Conservation (phyloP, 2,329 filamentous ascomycete species). For the Calonectria pseudoturangicola region DNA sequence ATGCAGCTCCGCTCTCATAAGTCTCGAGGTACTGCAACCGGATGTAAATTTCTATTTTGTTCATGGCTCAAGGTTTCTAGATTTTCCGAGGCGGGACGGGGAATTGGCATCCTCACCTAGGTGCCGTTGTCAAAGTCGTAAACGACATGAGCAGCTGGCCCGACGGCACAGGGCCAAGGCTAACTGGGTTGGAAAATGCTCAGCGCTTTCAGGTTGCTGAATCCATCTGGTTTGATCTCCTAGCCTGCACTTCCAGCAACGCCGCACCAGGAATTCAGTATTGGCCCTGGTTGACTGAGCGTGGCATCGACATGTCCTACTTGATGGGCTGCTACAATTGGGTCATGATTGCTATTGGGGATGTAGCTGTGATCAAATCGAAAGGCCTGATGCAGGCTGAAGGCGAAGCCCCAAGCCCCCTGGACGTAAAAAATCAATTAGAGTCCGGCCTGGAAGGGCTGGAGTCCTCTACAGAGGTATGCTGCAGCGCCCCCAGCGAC, state of each 20-base stretch:
- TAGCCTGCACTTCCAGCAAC: slow-evolving; percentile 40
- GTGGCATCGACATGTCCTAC: slow-evolving; percentile 42
- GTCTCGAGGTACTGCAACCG: slow-evolving; percentile 48
- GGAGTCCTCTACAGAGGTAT: neutral
- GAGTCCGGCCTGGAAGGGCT: neutral
- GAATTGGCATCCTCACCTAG: slow-evolving; percentile 49
- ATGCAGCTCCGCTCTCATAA: slow-evolving; percentile 52
- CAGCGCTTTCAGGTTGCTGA: slow-evolving; percentile 45
- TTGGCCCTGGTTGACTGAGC: slow-evolving; percentile 35
- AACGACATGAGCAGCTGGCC: slow-evolving; percentile 30
- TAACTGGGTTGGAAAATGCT: slow-evolving; percentile 11
- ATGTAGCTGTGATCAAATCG: slow-evolving; percentile 31
- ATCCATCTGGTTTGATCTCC: slow-evolving; percentile 49
- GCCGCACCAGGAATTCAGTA: slow-evolving; percentile 32
- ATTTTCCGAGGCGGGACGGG: slow-evolving; percentile 46
- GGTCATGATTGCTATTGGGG: slow-evolving; percentile 47
- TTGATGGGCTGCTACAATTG: slow-evolving; percentile 50
- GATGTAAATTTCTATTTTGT: neutral
- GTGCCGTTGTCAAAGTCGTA: slow-evolving; percentile 44
- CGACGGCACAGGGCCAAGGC: neutral
- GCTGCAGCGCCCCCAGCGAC: neutral
- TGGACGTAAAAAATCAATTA: neutral
- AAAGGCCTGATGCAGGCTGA: neutral
- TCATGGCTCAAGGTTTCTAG: neutral
- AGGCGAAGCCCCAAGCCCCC: neutral